Base-by-base conservation (phyloP, 129 eudicot species). In the Dittrichia graveolens region DNA sequence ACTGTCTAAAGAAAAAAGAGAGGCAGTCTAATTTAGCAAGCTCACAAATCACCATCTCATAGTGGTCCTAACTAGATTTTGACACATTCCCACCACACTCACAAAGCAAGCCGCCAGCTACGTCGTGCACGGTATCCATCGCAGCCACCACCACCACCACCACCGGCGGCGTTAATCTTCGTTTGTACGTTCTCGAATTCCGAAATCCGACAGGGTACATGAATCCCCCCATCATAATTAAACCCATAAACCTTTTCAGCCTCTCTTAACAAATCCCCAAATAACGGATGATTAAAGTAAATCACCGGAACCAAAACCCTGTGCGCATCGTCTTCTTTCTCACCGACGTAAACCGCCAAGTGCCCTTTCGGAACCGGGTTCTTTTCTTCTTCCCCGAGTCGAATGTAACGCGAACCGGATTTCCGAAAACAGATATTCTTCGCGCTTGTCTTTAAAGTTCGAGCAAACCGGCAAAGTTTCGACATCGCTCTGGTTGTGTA, bases 331-430 rank as follows among this genome's bases (percentile, higher is more conserved):
- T 67, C 86, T 19, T 86, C 85, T 63, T 79, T 61, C n/a, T 88
- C 90, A 4, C 88, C 95, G 5, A 91, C 92, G 66, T 91, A 88
- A 12, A 91, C 88, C 9, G 90, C 92, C 83, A 91, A 78, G 38
- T 91, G 90, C 31, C 97, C 97, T 71, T 86, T 91, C 7, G 92
- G 96, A 6, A 84, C 81, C 56, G 61, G 39, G 37, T 50, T 63
- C 19, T 47, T 48, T 57, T 75, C 38, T 49, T 81, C 80, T 6
- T 75, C 52, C 44, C 86, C 92, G 48, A 83, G 67, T 41, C 87
- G 86, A 10, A 75, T 56, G 48, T 90, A 87, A 46, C 79, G 73
- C 56, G 85, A 38, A 7, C 35, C 44, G 10, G 45, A 3, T 37
- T 77, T 87, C 12, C 65, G 46, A 2, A 78, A 79, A 16, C 80